Conservation (phyloP, 495 filamentous ascomycete genomes). For the Zalerion maritima region DNA sequence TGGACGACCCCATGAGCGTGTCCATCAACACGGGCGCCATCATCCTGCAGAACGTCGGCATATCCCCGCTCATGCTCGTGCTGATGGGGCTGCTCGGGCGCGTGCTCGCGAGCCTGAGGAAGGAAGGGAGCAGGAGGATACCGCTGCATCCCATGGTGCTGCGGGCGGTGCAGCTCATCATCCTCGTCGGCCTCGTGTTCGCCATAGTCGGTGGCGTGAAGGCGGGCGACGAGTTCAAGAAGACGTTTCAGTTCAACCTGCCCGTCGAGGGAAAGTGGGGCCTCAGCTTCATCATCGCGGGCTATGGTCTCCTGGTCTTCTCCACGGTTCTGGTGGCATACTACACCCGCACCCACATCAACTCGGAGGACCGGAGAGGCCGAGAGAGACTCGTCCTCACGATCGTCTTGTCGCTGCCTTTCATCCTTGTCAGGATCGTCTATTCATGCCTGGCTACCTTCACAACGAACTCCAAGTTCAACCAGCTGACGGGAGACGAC, state of each 20-base stretch:
- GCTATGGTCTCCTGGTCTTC: conserved; percentile 13
- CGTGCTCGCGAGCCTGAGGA: conserved; percentile 11
- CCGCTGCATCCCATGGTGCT: conserved; percentile 13
- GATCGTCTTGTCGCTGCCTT: conserved; percentile 19
- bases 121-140: conserved; percentile 1
- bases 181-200: conserved; percentile 17
- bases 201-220: conserved; percentile 16
- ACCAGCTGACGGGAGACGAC: conserved; percentile 10
- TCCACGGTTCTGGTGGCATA: conserved; percentile 10
- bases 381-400: conserved; percentile 20
- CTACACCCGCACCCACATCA: no score
- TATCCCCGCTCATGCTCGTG: conserved; percentile 19
- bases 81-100: conserved; percentile 16
- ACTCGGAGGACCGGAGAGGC: no score
- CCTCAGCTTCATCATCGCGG: conserved; percentile 15
- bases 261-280: conserved; percentile 14
- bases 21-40: conserved; percentile 13
- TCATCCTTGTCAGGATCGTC: conserved; percentile 21
- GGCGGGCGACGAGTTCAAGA: conserved; percentile 2
- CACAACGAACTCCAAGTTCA: conserved; percentile 13
- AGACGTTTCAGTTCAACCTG: conserved; percentile 5
- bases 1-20: conserved; percentile 16
- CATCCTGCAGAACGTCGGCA: conserved; percentile 17
- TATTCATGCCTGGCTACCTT: conserved; percentile 17
- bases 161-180: conserved; percentile 12